phyloP scores from a whole-genome alignment of 2,329 filamentous ascomycete species.

The Apiospora saccharicola region DNA sequence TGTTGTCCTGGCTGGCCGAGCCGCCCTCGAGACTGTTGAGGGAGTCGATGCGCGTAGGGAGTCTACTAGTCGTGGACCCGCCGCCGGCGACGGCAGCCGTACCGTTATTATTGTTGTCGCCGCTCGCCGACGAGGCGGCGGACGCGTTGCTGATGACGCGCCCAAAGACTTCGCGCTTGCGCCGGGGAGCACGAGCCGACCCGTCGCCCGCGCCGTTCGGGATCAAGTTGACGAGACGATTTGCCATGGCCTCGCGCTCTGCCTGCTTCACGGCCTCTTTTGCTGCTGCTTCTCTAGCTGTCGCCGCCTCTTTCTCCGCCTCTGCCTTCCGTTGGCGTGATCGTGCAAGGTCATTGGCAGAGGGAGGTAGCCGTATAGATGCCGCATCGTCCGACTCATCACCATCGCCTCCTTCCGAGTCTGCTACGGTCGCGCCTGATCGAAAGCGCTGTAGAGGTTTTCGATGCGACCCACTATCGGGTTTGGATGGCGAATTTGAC shows the following conservation, averaged over 20 bases:
- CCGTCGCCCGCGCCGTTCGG: slow-evolving; percentile 29
- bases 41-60: slow-evolving; percentile 29
- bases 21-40: slow-evolving; percentile 31
- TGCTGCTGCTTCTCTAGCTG: slow-evolving; percentile 31
- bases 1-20: slow-evolving; percentile 25
- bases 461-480: slow-evolving; percentile 25
- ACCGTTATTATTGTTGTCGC: slow-evolving; percentile 33
- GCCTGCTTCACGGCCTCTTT: slow-evolving; percentile 19
- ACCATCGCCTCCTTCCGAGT: slow-evolving; percentile 48
- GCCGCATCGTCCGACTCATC: slow-evolving; percentile 39
- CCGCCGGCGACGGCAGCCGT: slow-evolving; percentile 12
- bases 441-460: slow-evolving; percentile 43
- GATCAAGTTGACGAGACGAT: slow-evolving; percentile 38
- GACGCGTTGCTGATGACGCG: slow-evolving; percentile 66
- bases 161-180: slow-evolving; percentile 61
- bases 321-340: slow-evolving; percentile 33
- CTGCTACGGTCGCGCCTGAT: slow-evolving; percentile 48
- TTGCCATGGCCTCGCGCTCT: slow-evolving; percentile 34
- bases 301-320: slow-evolving; percentile 23
- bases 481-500: not conserved
- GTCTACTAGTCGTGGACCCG: slow-evolving; percentile 25
- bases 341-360: slow-evolving; percentile 27
- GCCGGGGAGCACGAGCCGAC: slow-evolving; percentile 36
- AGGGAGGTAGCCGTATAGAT: slow-evolving; percentile 19
- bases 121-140: slow-evolving; percentile 53